Conservation (phyloP, 768 basidiomycete genomes). For the Suillus cothurnatus region DNA sequence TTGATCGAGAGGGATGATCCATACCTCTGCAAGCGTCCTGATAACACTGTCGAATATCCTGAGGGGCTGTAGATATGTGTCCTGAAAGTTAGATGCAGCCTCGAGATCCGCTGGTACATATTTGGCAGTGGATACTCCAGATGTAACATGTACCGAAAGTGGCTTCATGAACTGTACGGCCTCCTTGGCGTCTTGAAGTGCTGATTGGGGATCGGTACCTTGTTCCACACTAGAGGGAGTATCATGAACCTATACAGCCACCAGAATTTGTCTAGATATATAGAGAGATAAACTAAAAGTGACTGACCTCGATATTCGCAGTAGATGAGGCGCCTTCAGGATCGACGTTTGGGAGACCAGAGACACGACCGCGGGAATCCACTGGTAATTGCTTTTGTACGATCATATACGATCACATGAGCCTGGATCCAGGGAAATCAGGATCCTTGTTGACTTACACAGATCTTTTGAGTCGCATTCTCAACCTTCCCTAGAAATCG, state of each 20-base stretch:
- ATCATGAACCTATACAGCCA: not conserved
- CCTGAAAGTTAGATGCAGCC: not conserved
- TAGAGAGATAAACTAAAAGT: not conserved
- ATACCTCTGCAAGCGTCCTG: not conserved
- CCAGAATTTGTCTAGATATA: not conserved
- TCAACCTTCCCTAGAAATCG: too few species aligned
- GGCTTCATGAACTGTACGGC: too few species aligned
- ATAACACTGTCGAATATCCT: constrained; percentile 1
- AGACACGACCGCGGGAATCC: too few species aligned
- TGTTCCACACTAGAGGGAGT: not conserved
- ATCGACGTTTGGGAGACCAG: too few species aligned
- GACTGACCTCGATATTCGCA: not conserved
- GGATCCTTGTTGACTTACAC: too few species aligned
- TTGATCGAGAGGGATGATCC: not conserved
- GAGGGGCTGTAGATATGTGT: constrained; percentile 1
- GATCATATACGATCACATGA: too few species aligned
- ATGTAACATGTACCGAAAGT: not conserved
- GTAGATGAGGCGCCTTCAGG: not conserved
- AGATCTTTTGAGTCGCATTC: too few species aligned
- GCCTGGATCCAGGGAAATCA: too few species aligned
- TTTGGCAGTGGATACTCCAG: not conserved
- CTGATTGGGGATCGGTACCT: not conserved
- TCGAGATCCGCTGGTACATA: not conserved
- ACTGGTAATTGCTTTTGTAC: too few species aligned
- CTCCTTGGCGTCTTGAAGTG: not conserved